A percentile compares a stretch with the other conserved stretches of the same genome.
These are phyloP conservation scores for Cladorrhinum sp. DNA, from an alignment of 2,329 filamentous ascomycete species.

Conservation along the genomic window DNA sequence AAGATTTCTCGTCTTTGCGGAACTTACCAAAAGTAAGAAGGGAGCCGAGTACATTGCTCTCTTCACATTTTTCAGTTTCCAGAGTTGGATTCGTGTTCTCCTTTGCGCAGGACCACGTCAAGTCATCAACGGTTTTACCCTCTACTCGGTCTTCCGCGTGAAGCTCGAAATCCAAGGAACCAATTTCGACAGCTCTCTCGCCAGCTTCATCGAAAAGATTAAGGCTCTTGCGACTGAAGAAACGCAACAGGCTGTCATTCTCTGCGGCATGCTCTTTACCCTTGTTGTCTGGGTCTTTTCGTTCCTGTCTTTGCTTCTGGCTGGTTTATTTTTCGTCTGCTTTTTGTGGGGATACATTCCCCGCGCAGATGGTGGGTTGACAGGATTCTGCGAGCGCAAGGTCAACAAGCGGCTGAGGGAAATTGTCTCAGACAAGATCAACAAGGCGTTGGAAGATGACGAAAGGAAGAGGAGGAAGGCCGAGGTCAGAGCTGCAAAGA, in stretches of 20 bases:
- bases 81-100: conserved; percentile 80
- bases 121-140: conserved; percentile 82
- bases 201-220: conserved; percentile 82
- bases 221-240: conserved; percentile 68
- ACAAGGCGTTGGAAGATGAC: conserved; percentile 81
- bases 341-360: conserved; percentile 95
- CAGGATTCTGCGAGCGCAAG: conserved; percentile 86
- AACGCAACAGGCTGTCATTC: conserved; percentile 74
- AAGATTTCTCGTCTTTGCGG: conserved; percentile 88
- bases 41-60: conserved; percentile 86
- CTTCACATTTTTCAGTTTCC: conserved; percentile 81
- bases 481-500: conserved; percentile 49
- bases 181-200: conserved; percentile 60
- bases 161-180: conserved; percentile 62
- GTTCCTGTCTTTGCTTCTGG: conserved; percentile 70
- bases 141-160: conserved; percentile 77
- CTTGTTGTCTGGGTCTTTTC: conserved; percentile 85
- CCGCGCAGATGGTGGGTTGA: conserved; percentile 72
- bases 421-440: conserved; percentile 83
- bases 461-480: conserved; percentile 57
- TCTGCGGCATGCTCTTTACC: conserved; percentile 91
- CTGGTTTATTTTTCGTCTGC: conserved; percentile 74
- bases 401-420: conserved; percentile 80
- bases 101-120: conserved; percentile 91
- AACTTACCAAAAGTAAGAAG: conserved; percentile 87